Evolutionary conservation across 1,139 yeast species (phyloP).

Genomic region (Yamadazyma aaseri): DNA sequence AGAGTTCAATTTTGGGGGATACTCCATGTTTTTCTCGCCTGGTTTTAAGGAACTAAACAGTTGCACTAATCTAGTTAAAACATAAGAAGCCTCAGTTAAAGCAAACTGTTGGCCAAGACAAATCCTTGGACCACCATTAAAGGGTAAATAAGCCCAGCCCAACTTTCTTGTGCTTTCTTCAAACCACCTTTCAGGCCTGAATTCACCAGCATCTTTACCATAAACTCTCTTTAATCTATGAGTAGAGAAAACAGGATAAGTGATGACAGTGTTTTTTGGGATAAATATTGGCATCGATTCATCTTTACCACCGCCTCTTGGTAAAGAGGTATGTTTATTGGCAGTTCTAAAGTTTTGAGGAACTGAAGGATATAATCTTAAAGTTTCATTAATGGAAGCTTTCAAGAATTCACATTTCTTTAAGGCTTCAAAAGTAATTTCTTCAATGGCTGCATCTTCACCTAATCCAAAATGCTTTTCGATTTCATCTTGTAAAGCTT

Average conservation of each 20-base stretch:
- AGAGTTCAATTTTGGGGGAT: conserved; percentile 28
- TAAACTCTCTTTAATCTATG: conserved; percentile 40
- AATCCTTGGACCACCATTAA: conserved; percentile 56
- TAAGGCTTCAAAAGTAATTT: conserved; percentile 43
- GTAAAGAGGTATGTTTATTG: conserved; percentile 43
- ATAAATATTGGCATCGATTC: conserved; percentile 38
- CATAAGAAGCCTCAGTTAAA: conserved; percentile 50
- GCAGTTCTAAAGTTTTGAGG: conserved; percentile 47
- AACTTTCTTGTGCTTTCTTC: conserved; percentile 18
- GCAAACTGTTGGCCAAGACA: conserved; percentile 57
- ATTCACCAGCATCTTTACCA: conserved; percentile 43
- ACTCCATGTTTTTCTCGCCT: conserved; percentile 16
- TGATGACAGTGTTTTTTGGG: conserved; percentile 37
- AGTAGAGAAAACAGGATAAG: conserved; percentile 37
- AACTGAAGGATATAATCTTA: conserved; percentile 52
- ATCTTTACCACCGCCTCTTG: conserved; percentile 51
- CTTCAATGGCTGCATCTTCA: conserved; percentile 25
- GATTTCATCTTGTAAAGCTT: conserved; percentile 32
- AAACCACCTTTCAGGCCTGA: conserved; percentile 49
- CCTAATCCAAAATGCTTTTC: conserved; percentile 32
- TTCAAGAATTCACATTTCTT: conserved; percentile 47
- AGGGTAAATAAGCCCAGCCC: conserved; percentile 48
- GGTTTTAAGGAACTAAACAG: conserved; percentile 16
- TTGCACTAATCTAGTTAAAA: conserved; percentile 37
- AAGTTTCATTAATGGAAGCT: conserved; percentile 44